Evolutionary conservation across 805 yeast species (phyloP).

Genomic region (Citeromyces matritensis): DNA sequence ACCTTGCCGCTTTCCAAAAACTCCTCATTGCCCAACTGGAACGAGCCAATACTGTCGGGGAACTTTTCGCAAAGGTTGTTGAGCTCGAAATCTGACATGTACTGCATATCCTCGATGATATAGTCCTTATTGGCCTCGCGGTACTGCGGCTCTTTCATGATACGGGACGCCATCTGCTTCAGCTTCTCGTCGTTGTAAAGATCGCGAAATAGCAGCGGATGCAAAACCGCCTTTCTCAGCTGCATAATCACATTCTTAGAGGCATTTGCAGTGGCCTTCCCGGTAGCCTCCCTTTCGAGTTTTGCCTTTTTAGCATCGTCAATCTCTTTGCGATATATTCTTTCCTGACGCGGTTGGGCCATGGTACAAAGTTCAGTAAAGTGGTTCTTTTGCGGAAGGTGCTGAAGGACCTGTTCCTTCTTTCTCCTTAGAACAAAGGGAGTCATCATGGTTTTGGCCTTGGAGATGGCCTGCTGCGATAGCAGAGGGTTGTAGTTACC

Average conservation of each 20-base stretch:
- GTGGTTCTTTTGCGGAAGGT: conserved; percentile 68
- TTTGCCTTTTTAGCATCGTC: conserved; percentile 22
- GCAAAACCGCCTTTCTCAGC: conserved; percentile 83
- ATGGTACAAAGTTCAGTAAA: conserved; percentile 51
- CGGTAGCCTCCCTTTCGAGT: conserved; percentile 19
- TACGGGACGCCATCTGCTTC: conserved; percentile 55
- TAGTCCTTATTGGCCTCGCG: conserved; percentile 57
- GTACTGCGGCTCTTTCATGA: conserved; percentile 73
- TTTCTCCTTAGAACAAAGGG: conserved; percentile 90
- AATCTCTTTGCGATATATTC: conserved; percentile 49
- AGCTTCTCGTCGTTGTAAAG: conserved; percentile 41
- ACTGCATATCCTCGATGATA: conserved; percentile 88
- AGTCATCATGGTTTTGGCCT: conserved; percentile 96
- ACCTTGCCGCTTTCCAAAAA: conserved; percentile 66
- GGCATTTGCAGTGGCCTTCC: conserved; percentile 12
- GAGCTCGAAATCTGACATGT: conserved; percentile 86
- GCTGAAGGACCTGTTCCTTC: conserved; percentile 82
- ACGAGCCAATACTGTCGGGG: conserved; percentile 45
- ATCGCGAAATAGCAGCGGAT: conserved; percentile 72
- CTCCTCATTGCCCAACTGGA: conserved; percentile 33
- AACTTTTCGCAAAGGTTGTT: conserved; percentile 60
- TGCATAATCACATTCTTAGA: conserved; percentile 72
- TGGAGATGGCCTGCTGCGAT: conserved; percentile 80
- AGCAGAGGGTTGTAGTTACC: conserved; percentile 58
- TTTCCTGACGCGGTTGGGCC: conserved; percentile 28